A percentile compares a stretch with the other conserved stretches of the same genome.
These are phyloP conservation scores for Vachellia pachyceras DNA, from an alignment of 306 rosid genomes.

Conservation along the genomic window DNA sequence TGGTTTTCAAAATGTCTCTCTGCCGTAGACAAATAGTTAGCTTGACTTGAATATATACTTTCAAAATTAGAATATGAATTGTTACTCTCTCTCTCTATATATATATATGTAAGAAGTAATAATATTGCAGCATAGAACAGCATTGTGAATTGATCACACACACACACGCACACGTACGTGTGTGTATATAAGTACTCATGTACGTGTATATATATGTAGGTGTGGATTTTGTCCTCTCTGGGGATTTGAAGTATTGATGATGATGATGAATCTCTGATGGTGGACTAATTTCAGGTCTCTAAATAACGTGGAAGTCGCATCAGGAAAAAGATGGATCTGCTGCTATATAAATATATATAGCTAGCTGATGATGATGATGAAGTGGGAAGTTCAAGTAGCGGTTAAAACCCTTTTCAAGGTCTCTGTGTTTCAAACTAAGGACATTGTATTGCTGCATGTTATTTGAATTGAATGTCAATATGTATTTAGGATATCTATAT, in stretches of 20 bases:
- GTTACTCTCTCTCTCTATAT: background rate
- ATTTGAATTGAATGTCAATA: slow-evolving; percentile 35
- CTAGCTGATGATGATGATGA: background rate
- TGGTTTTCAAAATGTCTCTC: background rate
- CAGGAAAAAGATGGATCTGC: slow-evolving; percentile 3
- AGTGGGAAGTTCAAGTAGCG: background rate
- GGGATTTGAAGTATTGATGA: background rate
- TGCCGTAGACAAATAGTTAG: background rate
- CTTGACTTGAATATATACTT: background rate
- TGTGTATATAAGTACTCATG: background rate
- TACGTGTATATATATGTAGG: background rate
- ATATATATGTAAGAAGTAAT: no score
- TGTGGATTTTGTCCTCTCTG: background rate
- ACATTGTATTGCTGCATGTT: slow-evolving; percentile 30
- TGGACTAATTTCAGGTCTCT: slow-evolving; percentile 27
- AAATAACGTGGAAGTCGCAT: slow-evolving; percentile 30
- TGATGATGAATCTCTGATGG: background rate
- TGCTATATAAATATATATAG: background rate
- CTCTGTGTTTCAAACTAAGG: slow-evolving; percentile 25
- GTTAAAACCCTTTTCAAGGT: slow-evolving; percentile 30
- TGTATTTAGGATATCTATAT: slow-evolving; percentile 28
- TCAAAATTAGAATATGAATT: background rate
- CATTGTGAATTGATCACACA: background rate
- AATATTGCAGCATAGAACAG: background rate
- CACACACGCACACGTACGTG: no score